Percentiles rank a stretch among this genome's conserved stretches.
Evolutionary conservation across 805 yeast genomes (phyloP).

Genomic region (Kazachstania kunashirensis): DNA sequence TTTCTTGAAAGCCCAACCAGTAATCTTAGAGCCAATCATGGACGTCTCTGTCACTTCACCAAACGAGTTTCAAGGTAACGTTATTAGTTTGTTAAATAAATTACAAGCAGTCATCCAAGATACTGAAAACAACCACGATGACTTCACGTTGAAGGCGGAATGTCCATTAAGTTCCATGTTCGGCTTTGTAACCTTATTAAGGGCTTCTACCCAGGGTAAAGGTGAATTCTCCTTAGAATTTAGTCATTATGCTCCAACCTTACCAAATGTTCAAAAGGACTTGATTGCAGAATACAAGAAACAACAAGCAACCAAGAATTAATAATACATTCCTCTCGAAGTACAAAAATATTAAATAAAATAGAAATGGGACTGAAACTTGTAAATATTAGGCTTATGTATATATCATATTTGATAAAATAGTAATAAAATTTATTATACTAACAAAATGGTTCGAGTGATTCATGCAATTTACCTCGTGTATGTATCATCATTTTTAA

Average conservation of each 20-base stretch:
- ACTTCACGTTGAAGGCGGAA: slow-evolving; percentile 86
- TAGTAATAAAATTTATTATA: no score
- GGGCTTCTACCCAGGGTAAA: slow-evolving; percentile 98
- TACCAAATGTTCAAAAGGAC: slow-evolving; percentile 83
- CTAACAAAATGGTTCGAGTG: no score
- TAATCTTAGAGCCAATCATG: slow-evolving; percentile 94
- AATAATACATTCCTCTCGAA: not conserved
- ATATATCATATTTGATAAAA: no score
- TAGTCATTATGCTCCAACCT: slow-evolving; percentile 81
- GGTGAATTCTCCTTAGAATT: slow-evolving; percentile 97
- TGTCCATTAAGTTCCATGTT: slow-evolving; percentile 95
- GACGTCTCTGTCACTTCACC: slow-evolving; percentile 89
- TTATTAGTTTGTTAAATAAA: slow-evolving; percentile 86
- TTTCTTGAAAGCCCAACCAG: slow-evolving; percentile 74
- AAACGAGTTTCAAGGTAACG: slow-evolving; percentile 87
- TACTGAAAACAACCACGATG: slow-evolving; percentile 90
- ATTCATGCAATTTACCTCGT: no score
- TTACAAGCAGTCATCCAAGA: slow-evolving; percentile 86
- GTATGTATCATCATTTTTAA: slow-evolving; percentile 40
- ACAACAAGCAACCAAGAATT: slow-evolving; percentile 35
- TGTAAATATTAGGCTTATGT: no score
- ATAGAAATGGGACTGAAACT: no score
- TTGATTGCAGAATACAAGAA: slow-evolving; percentile 75
- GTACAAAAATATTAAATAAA: not conserved
- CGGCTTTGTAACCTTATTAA: slow-evolving; percentile 88